These are phyloP conservation scores for Neospermospora avenae DNA, from an alignment of 2,329 filamentous ascomycete species.

Conservation along the genomic window DNA sequence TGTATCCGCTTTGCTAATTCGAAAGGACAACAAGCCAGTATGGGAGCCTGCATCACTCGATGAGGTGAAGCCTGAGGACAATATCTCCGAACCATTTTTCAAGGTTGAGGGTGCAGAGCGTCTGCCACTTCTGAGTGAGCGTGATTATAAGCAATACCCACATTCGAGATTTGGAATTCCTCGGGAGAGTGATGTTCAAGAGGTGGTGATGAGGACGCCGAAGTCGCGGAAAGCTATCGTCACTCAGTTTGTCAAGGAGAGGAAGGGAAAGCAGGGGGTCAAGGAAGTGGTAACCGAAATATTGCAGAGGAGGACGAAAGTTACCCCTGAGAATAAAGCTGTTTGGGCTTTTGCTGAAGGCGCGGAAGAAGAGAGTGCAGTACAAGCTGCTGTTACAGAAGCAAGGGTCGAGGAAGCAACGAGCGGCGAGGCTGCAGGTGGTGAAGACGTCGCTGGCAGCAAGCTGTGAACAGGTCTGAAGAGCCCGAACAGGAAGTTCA, in stretches of 20 bases:
- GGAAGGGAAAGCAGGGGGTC: conserved; percentile 66
- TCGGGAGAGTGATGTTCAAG: conserved; percentile 58
- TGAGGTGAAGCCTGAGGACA: conserved; percentile 54
- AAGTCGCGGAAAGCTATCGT: conserved; percentile 56
- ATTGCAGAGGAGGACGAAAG: conserved; percentile 56
- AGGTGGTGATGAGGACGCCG: conserved; percentile 40
- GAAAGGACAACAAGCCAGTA: conserved; percentile 51
- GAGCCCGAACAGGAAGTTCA: background rate
- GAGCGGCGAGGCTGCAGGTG: background rate
- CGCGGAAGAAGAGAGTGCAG: no score
- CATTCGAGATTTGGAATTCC: conserved; percentile 65
- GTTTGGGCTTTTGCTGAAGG: conserved; percentile 20
- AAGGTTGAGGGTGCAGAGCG: conserved; percentile 41
- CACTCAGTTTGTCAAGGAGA: conserved; percentile 56
- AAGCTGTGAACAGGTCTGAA: no score
- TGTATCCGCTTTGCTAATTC: conserved; percentile 75
- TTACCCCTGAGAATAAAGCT: conserved; percentile 40
- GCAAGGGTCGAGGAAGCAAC: no score
- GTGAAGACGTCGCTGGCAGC: background rate
- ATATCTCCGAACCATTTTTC: conserved; percentile 69
- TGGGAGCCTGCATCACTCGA: conserved; percentile 75
- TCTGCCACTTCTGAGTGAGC: conserved; percentile 59
- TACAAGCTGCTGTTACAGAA: no score
- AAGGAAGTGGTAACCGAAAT: conserved; percentile 67
- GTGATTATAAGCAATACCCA: conserved; percentile 72